phyloP scores from a whole-genome alignment of 2,329 filamentous ascomycete genomes.

The Thermoascus crustaceus region DNA sequence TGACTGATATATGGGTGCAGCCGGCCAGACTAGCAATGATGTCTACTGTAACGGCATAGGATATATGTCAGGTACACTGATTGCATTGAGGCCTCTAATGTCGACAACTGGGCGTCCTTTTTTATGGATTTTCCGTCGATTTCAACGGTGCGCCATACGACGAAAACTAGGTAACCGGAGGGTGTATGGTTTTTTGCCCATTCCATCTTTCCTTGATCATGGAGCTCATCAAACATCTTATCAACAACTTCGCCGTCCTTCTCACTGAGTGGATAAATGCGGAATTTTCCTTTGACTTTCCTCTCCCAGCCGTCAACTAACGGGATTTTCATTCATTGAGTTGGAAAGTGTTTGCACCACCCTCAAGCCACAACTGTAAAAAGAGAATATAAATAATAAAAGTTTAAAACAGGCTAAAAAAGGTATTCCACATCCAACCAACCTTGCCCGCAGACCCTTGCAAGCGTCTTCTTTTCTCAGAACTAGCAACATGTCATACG shows the following conservation, averaged over 20 bases:
- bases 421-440: too few relatives aligned
- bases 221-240: conserved; percentile 3
- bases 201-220: not conserved
- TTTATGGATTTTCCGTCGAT: not conserved
- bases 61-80: conserved; percentile 1
- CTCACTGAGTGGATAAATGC: not conserved
- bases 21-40: not conserved
- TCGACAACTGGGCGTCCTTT: conserved; percentile 3
- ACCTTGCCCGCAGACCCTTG: too few relatives aligned
- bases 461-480: too few relatives aligned
- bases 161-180: conserved; percentile 3
- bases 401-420: too few relatives aligned
- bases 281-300: too few relatives aligned
- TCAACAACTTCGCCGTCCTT: conserved; percentile 3
- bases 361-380: too few relatives aligned
- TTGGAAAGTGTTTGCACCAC: too few relatives aligned
- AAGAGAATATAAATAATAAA: too few relatives aligned
- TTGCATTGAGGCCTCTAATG: conserved; percentile 1
- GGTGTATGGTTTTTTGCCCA: conserved; percentile 2
- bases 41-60: conserved; percentile 3
- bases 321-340: too few relatives aligned
- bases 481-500: too few relatives aligned
- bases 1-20: conserved; percentile 1
- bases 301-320: too few relatives aligned
- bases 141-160: not conserved